phyloP scores from a whole-genome alignment of 2,329 filamentous ascomycete species.

The Xylaria sp. region DNA sequence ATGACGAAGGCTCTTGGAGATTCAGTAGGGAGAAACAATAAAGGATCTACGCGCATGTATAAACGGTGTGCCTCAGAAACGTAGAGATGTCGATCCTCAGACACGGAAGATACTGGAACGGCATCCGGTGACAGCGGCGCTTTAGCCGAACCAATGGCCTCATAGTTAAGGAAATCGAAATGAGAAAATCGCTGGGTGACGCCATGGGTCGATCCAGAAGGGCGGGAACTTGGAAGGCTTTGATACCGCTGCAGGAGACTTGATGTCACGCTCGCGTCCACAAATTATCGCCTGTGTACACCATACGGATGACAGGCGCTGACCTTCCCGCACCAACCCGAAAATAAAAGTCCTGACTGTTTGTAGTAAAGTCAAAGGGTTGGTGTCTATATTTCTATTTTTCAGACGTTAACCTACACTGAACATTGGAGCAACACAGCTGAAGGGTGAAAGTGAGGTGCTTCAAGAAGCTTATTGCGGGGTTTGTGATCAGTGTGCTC shows the following conservation, averaged over 20 bases:
- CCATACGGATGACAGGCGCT: slow-evolving; percentile 6
- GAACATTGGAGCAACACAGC: background rate
- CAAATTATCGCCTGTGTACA: background rate
- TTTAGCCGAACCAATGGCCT: slow-evolving; percentile 37
- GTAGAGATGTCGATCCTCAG: slow-evolving; percentile 34
- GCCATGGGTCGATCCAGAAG: slow-evolving; percentile 38
- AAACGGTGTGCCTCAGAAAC: slow-evolving; percentile 20
- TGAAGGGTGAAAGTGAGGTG: slow-evolving; percentile 9
- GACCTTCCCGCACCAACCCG: slow-evolving; percentile 5
- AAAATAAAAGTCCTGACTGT: slow-evolving; percentile 2
- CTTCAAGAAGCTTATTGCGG: slow-evolving; percentile 18
- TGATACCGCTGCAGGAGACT: slow-evolving; percentile 25
- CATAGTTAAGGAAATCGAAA: slow-evolving; percentile 28
- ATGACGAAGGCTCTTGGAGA: background rate
- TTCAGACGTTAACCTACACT: background rate
- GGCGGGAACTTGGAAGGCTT: slow-evolving; percentile 34
- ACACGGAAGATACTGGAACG: slow-evolving; percentile 30
- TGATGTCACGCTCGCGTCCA: slow-evolving; percentile 24
- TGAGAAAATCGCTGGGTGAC: slow-evolving; percentile 35
- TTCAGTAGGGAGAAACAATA: background rate
- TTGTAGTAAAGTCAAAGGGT: slow-evolving; percentile 8
- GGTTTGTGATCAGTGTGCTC: slow-evolving; percentile 12
- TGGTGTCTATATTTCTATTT: slow-evolving; percentile 5
- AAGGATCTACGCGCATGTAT: slow-evolving; percentile 20
- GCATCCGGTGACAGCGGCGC: slow-evolving; percentile 35